Conservation (phyloP, 2,329 filamentous ascomycete species). For the Paraconiothyrium sp. region DNA sequence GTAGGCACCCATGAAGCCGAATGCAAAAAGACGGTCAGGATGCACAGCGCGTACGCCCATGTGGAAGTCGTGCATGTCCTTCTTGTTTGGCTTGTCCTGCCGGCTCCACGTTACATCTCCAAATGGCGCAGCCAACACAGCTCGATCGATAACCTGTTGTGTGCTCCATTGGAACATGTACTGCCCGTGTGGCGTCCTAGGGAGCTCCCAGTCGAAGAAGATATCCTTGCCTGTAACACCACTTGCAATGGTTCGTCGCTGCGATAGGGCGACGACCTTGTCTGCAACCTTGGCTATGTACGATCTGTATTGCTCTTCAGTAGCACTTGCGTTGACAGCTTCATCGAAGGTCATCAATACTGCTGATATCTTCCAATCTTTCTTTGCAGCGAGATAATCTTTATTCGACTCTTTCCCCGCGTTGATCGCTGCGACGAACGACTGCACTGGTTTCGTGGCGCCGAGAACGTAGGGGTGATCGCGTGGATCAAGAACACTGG, state of each 20-base stretch:
- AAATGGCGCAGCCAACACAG: conserved; percentile 47
- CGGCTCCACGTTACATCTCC: conserved; percentile 52
- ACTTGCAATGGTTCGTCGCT: conserved; percentile 28
- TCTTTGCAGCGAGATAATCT: conserved; percentile 35
- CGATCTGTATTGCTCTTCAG: conserved; percentile 34
- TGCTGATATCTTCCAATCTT: conserved; percentile 46
- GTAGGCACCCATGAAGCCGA: conserved; percentile 52
- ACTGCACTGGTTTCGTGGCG: conserved; percentile 44
- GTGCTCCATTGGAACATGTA: conserved; percentile 47
- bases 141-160: conserved; percentile 46
- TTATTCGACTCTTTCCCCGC: conserved; percentile 35
- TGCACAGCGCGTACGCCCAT: conserved; percentile 45
- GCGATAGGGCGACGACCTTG: conserved; percentile 17
- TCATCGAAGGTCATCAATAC: conserved; percentile 49
- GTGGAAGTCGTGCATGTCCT: conserved; percentile 52
- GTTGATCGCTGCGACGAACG: conserved; percentile 35
- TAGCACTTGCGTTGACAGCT: conserved; percentile 41
- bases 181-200: conserved; percentile 46
- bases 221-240: conserved; percentile 32
- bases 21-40: conserved; percentile 51
- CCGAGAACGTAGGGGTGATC: conserved; percentile 54
- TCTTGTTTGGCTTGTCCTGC: conserved; percentile 49
- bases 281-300: conserved; percentile 31
- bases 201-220: conserved; percentile 48
- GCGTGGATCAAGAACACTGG: conserved; percentile 48